Percentiles rank a stretch among this genome's conserved stretches.
phyloP scores from a whole-genome alignment of 179 eudicot species.

The Amaranthus tricolor region DNA sequence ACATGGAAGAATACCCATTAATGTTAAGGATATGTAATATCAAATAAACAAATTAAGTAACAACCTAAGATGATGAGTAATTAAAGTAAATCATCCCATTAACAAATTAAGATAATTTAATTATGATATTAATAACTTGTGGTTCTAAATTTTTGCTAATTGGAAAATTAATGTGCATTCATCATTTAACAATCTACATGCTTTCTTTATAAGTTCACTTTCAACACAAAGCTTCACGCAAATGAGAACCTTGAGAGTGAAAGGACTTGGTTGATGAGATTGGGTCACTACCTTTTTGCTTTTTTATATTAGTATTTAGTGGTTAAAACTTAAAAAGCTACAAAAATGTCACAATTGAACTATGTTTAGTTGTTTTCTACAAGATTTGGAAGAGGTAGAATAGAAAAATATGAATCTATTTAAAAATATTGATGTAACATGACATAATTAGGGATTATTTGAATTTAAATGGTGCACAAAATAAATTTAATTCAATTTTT shows the following conservation, averaged over 20 bases:
- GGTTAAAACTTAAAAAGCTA: too few relatives aligned
- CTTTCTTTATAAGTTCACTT: conserved; percentile 9
- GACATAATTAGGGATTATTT: too few relatives aligned
- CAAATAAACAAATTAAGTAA: conserved; percentile 19
- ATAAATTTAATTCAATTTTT: too few relatives aligned
- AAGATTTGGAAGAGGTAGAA: too few relatives aligned
- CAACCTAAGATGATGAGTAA: conserved; percentile 12
- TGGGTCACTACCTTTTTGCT: neutral
- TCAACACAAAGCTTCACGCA: conserved; percentile 20
- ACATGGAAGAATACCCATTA: conserved; percentile 17
- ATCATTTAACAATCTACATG: conserved; percentile 1
- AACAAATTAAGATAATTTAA: neutral
- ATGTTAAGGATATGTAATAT: conserved; percentile 19
- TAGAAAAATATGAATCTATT: too few relatives aligned
- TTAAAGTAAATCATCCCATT: conserved; percentile 18
- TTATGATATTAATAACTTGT: conserved; percentile 10
- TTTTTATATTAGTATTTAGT: too few relatives aligned
- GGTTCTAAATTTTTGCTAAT: neutral
- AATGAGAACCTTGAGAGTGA: conserved; percentile 8
- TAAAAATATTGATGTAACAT: too few relatives aligned
- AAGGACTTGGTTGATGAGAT: neutral
- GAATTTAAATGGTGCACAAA: too few relatives aligned
- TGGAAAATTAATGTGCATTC: conserved; percentile 6
- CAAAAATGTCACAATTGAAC: too few relatives aligned
- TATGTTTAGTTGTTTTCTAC: too few relatives aligned